Conservation (phyloP, 306 rosid species). For the Trichosanthes truncata region DNA sequence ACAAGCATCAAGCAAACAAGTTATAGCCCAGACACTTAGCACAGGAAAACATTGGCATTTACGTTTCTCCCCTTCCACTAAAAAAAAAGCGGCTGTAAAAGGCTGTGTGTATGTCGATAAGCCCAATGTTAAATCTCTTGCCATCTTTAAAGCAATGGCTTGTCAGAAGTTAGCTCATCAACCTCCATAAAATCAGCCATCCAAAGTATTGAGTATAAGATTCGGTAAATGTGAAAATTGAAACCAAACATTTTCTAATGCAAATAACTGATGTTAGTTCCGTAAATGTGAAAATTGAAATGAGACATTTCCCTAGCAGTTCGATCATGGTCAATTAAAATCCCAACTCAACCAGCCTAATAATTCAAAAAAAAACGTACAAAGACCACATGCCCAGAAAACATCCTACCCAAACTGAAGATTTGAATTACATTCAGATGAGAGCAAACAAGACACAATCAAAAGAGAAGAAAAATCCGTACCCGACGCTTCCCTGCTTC, state of each 20-base stretch:
- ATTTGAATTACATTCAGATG: not conserved
- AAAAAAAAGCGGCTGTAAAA: not conserved
- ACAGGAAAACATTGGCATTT: not conserved
- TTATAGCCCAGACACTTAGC: not conserved
- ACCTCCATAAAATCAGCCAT: not conserved
- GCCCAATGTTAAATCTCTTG: not conserved
- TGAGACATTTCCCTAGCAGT: not conserved
- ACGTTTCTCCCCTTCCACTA: not conserved
- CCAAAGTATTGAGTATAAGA: not conserved
- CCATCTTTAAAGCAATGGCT: not conserved
- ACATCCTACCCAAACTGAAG: not conserved
- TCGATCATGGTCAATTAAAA: not conserved
- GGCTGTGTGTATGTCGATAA: not conserved
- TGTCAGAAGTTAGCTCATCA: not conserved
- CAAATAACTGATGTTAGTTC: not conserved
- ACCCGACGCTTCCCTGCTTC: constrained; percentile 98
- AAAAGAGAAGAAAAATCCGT: constrained; percentile 15
- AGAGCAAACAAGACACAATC: not conserved
- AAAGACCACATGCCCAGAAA: not conserved
- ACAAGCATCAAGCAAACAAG: not conserved
- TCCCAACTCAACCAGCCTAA: not conserved
- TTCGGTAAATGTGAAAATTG: not conserved
- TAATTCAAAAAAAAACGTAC: not conserved
- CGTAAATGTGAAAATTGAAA: not conserved
- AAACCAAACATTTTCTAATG: not conserved